These are phyloP conservation scores for Debaryomyces tyrocola DNA, from an alignment of 805 yeast species.

Conservation along the genomic window DNA sequence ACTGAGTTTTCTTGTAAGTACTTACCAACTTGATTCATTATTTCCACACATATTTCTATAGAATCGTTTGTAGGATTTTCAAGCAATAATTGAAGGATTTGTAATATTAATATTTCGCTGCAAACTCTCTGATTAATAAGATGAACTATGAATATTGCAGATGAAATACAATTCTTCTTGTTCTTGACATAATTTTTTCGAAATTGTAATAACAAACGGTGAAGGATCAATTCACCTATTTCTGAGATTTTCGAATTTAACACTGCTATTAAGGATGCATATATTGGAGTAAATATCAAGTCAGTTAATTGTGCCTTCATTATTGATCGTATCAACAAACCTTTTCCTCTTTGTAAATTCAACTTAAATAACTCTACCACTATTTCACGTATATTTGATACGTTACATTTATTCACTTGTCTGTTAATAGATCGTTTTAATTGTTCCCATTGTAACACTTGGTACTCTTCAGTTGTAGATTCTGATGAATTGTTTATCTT, in stretches of 20 bases:
- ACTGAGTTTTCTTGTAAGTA: conserved; percentile 43
- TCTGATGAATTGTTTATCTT: conserved; percentile 4
- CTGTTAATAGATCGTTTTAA: conserved; percentile 49
- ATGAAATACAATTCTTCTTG: conserved; percentile 40
- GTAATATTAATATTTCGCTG: conserved; percentile 31
- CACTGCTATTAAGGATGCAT: conserved; percentile 58
- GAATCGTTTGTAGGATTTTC: conserved; percentile 53
- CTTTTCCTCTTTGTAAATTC: conserved; percentile 63
- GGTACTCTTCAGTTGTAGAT: conserved; percentile 23
- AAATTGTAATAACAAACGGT: conserved; percentile 59
- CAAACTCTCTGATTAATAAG: conserved; percentile 61
- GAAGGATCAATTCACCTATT: conserved; percentile 57
- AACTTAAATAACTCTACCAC: conserved; percentile 51
- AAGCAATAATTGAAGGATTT: conserved; percentile 34
- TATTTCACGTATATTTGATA: conserved; percentile 47
- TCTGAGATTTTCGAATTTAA: conserved; percentile 69
- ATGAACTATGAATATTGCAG: conserved; percentile 55
- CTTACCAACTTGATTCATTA: conserved; percentile 55
- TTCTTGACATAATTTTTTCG: conserved; percentile 50
- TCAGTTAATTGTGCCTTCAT: conserved; percentile 54
- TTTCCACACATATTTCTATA: conserved; percentile 51
- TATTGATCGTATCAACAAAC: conserved; percentile 56
- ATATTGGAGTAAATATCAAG: conserved; percentile 42
- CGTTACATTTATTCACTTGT: conserved; percentile 46
- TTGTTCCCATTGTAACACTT: conserved; percentile 57